Percentiles rank a stretch among this genome's conserved stretches.
Conservation (phyloP, 371 early-diverging fungal genomes). For the Mucor plumbeus region DNA sequence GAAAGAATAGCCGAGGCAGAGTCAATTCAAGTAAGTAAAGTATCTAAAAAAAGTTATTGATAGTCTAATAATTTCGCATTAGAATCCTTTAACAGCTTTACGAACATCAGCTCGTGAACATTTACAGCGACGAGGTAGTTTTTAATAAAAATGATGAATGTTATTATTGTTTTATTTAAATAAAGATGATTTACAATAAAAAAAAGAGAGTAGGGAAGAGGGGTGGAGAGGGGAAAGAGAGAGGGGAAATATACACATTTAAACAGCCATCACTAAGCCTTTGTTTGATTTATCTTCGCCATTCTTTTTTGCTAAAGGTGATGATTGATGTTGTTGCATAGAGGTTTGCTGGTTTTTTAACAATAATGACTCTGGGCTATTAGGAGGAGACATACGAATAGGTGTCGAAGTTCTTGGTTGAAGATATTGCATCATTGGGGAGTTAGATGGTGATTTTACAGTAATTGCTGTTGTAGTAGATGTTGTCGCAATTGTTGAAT, state of each 20-base stretch:
- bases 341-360: slow-evolving; percentile 7
- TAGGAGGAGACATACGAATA: slow-evolving; percentile 54
- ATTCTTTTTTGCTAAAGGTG: slow-evolving; percentile 15
- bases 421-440: slow-evolving; percentile 35
- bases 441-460: slow-evolving; percentile 17
- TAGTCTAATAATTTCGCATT: background rate
- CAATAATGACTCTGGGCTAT: slow-evolving; percentile 35
- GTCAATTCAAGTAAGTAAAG: slow-evolving; percentile 26
- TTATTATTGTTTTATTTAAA: background rate
- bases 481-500: slow-evolving; percentile 1
- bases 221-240: background rate
- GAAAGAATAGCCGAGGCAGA: slow-evolving; percentile 33
- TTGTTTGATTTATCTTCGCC: slow-evolving; percentile 16
- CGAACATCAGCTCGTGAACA: slow-evolving; percentile 44
- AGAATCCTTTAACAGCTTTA: slow-evolving; percentile 28
- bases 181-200: slow-evolving; percentile 13
- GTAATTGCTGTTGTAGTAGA: slow-evolving; percentile 16
- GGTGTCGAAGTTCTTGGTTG: slow-evolving; percentile 48
- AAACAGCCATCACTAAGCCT: slow-evolving; percentile 23
- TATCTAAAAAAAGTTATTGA: background rate
- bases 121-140: slow-evolving; percentile 43
- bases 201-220: background rate
- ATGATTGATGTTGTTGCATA: slow-evolving; percentile 3
- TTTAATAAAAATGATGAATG: slow-evolving; percentile 16
- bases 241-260: slow-evolving; percentile 4